A percentile compares a stretch with the other conserved stretches of the same genome.
Evolutionary conservation across 805 yeast species (phyloP).

Genomic region (Spathaspora sp.): DNA sequence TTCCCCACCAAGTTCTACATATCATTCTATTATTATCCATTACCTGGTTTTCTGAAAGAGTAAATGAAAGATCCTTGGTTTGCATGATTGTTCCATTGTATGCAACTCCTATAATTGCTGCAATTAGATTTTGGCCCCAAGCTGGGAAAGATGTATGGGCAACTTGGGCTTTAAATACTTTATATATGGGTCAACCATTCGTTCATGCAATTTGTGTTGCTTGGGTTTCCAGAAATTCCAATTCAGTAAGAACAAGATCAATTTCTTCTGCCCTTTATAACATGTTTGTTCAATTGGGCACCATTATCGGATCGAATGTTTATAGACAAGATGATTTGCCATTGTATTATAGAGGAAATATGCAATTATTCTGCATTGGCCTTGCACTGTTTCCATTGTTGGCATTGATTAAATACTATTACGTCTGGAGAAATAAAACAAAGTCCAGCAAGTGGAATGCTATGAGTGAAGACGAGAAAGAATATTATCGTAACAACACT

Average conservation of each 20-base stretch:
- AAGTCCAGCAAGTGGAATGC: constrained; percentile 49
- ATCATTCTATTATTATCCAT: constrained; percentile 30
- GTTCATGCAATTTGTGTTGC: constrained; percentile 21
- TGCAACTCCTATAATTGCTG: constrained; percentile 5
- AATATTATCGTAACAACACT: constrained; percentile 42
- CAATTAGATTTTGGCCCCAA: constrained; percentile 10
- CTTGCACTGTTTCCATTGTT: constrained; percentile 27
- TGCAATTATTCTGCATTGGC: constrained; percentile 32
- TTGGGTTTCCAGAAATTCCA: constrained; percentile 62
- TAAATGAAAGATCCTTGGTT: constrained; percentile 18
- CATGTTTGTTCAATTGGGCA: constrained; percentile 58
- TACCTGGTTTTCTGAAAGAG: constrained; percentile 34
- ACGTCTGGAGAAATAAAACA: constrained; percentile 36
- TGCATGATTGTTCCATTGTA: constrained; percentile 7
- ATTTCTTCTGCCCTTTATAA: constrained; percentile 64
- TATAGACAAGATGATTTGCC: constrained; percentile 60
- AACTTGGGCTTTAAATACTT: constrained; percentile 13
- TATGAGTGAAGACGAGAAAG: constrained; percentile 47
- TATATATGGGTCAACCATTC: constrained; percentile 27
- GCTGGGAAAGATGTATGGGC: constrained; percentile 10
- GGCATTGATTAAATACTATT: constrained; percentile 32
- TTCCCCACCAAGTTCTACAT: constrained; percentile 23
- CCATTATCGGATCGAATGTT: constrained; percentile 51
- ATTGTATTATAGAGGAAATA: constrained; percentile 55
- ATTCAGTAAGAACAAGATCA: constrained; percentile 60